A percentile compares a stretch with the other conserved stretches of the same genome.
phyloP scores from a whole-genome alignment of 345 rosid species.

The Camelina hispida region DNA sequence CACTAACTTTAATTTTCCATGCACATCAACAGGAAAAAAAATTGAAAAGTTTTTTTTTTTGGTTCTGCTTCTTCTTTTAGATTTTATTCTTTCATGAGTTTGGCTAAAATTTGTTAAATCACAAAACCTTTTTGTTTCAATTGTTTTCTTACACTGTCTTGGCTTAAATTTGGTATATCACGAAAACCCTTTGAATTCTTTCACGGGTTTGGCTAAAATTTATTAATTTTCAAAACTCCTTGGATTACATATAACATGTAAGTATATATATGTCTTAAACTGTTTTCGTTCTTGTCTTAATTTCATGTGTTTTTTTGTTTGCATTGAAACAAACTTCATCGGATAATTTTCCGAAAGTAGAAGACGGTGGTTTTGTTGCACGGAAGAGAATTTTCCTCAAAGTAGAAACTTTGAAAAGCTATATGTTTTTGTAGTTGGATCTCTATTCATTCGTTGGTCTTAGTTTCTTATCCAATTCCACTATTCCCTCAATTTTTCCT shows the following conservation, averaged over 20 bases:
- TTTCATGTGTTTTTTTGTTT: constrained; percentile 33
- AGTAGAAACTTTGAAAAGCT: constrained; percentile 51
- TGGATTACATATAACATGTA: neutral
- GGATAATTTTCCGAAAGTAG: neutral
- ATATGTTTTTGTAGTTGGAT: constrained; percentile 18
- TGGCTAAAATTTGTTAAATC: constrained; percentile 32
- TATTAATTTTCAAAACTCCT: constrained; percentile 28
- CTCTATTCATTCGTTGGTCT: constrained; percentile 13
- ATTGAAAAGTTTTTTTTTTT: neutral
- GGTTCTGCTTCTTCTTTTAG: constrained; percentile 26
- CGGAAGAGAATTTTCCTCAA: constrained; percentile 48
- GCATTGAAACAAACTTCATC: neutral
- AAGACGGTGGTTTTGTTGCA: constrained; percentile 20
- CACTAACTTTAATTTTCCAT: constrained; percentile 8
- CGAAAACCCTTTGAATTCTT: neutral
- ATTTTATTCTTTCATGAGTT: constrained; percentile 26
- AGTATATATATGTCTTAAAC: neutral
- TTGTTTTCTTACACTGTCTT: constrained; percentile 24
- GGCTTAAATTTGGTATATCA: constrained; percentile 4
- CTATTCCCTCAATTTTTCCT: constrained; percentile 56
- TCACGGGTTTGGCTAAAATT: constrained; percentile 7
- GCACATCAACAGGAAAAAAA: neutral
- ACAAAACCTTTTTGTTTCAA: neutral
- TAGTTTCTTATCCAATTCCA: constrained; percentile 25
- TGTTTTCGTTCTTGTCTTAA: constrained; percentile 18